Conservation (phyloP, 768 basidiomycete species). For the Psilocybe sp. region DNA sequence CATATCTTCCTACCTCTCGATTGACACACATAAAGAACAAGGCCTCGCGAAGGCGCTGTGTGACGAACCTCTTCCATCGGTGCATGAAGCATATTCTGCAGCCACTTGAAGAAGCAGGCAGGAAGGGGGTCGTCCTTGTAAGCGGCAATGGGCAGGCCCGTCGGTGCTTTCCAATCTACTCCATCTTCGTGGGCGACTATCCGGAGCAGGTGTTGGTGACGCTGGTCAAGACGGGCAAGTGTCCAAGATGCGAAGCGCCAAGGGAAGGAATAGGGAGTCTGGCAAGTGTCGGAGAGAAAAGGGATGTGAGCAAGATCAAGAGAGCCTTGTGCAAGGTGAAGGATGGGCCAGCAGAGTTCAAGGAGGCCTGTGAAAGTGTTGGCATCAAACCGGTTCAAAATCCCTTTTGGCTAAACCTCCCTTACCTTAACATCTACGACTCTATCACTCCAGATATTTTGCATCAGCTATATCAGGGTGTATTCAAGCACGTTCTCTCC, state of each 20-base stretch:
- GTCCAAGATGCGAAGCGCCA: slow-evolving; percentile 12
- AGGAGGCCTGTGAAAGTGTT: neutral
- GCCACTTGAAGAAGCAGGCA: slow-evolving; percentile 19
- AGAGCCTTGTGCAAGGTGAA: neutral
- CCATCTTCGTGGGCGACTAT: slow-evolving; percentile 25
- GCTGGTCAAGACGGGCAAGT: slow-evolving; percentile 17
- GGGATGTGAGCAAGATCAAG: neutral
- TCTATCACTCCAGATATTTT: slow-evolving; percentile 14
- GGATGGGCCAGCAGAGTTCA: neutral
- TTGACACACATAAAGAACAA: slow-evolving; percentile 9
- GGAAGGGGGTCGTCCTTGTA: slow-evolving; percentile 28
- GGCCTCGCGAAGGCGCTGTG: neutral
- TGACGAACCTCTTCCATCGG: slow-evolving; percentile 32
- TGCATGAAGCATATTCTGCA: slow-evolving; percentile 29
- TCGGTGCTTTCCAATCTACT: slow-evolving; percentile 11
- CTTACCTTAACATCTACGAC: slow-evolving; percentile 8
- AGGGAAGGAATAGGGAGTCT: neutral
- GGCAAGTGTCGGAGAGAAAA: neutral
- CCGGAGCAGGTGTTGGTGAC: slow-evolving; percentile 39
- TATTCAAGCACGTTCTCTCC: slow-evolving; percentile 11
- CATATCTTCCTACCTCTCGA: slow-evolving; percentile 35
- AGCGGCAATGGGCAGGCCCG: slow-evolving; percentile 28
- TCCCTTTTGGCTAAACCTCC: slow-evolving; percentile 16
- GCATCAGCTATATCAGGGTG: slow-evolving; percentile 15
- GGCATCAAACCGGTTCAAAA: slow-evolving; percentile 3